Percentiles rank a stretch among this genome's conserved stretches.
Conservation (phyloP, 768 basidiomycete species). For the Phlegmacium glaucopus region DNA sequence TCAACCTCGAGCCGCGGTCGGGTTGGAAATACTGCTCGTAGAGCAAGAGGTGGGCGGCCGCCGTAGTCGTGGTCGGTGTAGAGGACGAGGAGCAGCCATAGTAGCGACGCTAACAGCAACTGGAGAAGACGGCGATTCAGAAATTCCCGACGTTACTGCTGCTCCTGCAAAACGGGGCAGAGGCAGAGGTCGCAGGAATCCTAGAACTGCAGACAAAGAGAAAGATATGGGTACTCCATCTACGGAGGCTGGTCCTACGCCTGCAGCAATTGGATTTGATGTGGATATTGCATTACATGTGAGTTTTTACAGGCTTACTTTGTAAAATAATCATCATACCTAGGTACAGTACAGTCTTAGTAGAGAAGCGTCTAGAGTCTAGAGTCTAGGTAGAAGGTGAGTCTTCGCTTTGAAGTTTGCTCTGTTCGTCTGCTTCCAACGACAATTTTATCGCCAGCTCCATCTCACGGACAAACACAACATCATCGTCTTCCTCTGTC, state of each 20-base stretch:
- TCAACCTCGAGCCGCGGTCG: slow-evolving; percentile 16
- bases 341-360: too few species aligned
- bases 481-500: slow-evolving; percentile 12
- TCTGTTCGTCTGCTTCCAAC: slow-evolving; percentile 3
- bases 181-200: slow-evolving; percentile 32
- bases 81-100: slow-evolving; percentile 18
- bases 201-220: slow-evolving; percentile 21
- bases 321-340: slow-evolving; percentile 45
- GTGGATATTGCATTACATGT: slow-evolving; percentile 12
- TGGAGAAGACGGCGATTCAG: slow-evolving; percentile 17
- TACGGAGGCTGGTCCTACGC: slow-evolving; percentile 32
- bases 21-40: slow-evolving; percentile 17
- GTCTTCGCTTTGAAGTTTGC: not conserved
- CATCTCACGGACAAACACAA: slow-evolving; percentile 12
- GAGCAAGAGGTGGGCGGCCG: slow-evolving; percentile 24
- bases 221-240: slow-evolving; percentile 19
- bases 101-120: slow-evolving; percentile 12
- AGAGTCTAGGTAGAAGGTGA: too few species aligned
- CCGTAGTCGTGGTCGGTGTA: slow-evolving; percentile 23
- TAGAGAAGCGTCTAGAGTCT: too few species aligned
- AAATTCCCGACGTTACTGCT: slow-evolving; percentile 6
- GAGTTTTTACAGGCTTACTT: slow-evolving; percentile 6
- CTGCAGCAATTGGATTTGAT: slow-evolving; percentile 25
- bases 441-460: slow-evolving; percentile 12
- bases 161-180: slow-evolving; percentile 26